phyloP scores from a whole-genome alignment of 805 yeast genomes.

The Kuraishia ogatae region DNA sequence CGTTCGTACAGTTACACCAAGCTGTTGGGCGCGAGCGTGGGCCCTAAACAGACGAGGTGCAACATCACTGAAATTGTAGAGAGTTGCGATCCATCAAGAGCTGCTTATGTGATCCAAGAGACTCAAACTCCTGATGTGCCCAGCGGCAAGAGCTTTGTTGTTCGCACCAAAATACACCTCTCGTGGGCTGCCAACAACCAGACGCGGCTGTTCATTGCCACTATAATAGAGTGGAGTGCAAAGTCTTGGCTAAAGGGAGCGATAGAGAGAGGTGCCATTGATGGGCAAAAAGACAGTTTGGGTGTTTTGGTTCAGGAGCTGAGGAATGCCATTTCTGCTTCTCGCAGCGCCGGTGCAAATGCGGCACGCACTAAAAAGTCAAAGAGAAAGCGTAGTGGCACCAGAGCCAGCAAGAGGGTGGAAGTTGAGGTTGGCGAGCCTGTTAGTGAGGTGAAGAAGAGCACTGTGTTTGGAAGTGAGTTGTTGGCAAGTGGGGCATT shows the following conservation, averaged over 20 bases:
- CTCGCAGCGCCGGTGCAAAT: slow-evolving; percentile 4
- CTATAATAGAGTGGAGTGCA: slow-evolving; percentile 60
- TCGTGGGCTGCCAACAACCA: slow-evolving; percentile 55
- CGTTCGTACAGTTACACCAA: slow-evolving; percentile 52
- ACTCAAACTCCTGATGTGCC: slow-evolving; percentile 82
- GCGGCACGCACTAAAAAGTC: slow-evolving; percentile 12
- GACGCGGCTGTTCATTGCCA: slow-evolving; percentile 45
- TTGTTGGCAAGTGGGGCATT: slow-evolving; percentile 9
- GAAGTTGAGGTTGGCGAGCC: slow-evolving; percentile 10
- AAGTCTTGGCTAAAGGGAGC: slow-evolving; percentile 74
- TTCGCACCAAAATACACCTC: slow-evolving; percentile 46
- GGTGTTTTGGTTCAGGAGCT: slow-evolving; percentile 38
- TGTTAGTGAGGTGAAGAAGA: slow-evolving; percentile 3
- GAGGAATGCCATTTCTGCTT: slow-evolving; percentile 24
- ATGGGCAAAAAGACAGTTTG: slow-evolving; percentile 61
- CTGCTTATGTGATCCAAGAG: slow-evolving; percentile 41
- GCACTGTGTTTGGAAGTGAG: slow-evolving; percentile 7
- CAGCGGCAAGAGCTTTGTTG: slow-evolving; percentile 59
- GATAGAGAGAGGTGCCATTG: slow-evolving; percentile 64
- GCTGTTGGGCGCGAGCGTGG: slow-evolving; percentile 60
- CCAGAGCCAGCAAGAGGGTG: slow-evolving; percentile 4
- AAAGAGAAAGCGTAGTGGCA: slow-evolving; percentile 7
- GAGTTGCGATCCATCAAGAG: slow-evolving; percentile 36
- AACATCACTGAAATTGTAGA: slow-evolving; percentile 52
- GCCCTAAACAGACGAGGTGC: slow-evolving; percentile 71